These are phyloP conservation scores for Emmonsiellopsis sp. DNA, from an alignment of 2,329 filamentous ascomycete genomes.

Conservation along the genomic window DNA sequence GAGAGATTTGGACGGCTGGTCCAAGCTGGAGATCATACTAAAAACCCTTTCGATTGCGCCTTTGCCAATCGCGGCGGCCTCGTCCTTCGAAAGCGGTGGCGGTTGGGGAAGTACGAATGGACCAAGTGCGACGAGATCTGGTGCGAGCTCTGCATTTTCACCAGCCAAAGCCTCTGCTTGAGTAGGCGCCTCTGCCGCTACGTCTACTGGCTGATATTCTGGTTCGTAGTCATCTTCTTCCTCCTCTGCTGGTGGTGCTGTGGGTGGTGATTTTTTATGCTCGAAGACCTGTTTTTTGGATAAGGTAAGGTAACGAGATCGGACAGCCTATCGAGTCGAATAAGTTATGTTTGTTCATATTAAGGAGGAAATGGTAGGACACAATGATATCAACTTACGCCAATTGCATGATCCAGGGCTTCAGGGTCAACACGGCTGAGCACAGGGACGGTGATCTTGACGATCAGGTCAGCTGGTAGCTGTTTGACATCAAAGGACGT, in stretches of 20 bases:
- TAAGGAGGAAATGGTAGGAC: neutral
- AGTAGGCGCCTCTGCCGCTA: conserved; percentile 16
- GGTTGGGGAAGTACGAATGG: conserved; percentile 74
- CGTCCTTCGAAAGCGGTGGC: conserved; percentile 59
- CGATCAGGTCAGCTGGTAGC: conserved; percentile 64
- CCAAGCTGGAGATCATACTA: conserved; percentile 62
- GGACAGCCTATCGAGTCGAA: conserved; percentile 22
- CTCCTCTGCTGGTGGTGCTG: conserved; percentile 30
- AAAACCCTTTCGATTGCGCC: conserved; percentile 70
- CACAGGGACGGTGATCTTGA: conserved; percentile 72
- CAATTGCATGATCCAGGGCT: conserved; percentile 62
- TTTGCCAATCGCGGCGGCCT: conserved; percentile 64
- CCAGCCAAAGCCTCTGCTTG: conserved; percentile 67
- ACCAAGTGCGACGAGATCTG: conserved; percentile 51
- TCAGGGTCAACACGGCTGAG: conserved; percentile 61
- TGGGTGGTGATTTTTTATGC: conserved; percentile 16
- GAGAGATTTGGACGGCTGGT: conserved; percentile 52
- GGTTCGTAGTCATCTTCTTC: conserved; percentile 94
- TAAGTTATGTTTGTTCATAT: neutral
- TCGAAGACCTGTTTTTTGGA: conserved; percentile 25
- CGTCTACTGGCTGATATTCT: conserved; percentile 65
- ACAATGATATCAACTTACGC: conserved; percentile 37
- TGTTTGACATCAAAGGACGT: conserved; percentile 74
- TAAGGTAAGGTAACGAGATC: conserved; percentile 28
- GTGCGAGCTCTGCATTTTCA: conserved; percentile 58